Base-by-base conservation (phyloP, 2,329 filamentous ascomycete genomes). In the Torrubiella hemipterigena region DNA sequence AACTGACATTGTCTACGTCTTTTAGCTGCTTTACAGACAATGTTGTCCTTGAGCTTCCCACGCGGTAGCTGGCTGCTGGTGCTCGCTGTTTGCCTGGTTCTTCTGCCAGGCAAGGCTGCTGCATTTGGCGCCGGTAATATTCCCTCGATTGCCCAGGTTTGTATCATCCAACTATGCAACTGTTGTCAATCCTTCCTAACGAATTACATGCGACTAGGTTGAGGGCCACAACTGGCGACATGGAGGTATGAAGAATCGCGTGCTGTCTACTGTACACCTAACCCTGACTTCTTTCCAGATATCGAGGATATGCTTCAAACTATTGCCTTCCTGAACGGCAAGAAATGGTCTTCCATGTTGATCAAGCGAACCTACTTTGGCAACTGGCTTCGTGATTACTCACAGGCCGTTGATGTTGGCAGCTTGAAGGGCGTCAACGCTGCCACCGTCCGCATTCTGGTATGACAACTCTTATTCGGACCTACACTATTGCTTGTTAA, bases 361-460 rank as follows among this genome's bases (percentile, higher is more conserved):
- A 68, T 89, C 32, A 80, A 81, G 56, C 69, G 81, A 33, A 77
- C 78, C 18, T 89, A 86, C 57, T 89, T 89, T 60, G 82, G 83
- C 35, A 91, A 91, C 55, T 91, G 83, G 82, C 62, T 89, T 24
- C 71, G 83, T 37, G 83, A 89, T 58, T 91, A 91, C 52, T 86
- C 80, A 10, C 82, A 89, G 48, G 83, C 82, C 21, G 69, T 89
- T 52, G 83, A 89, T 47, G 77, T 87, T 10, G 81, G 81, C 29
- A 84, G 78, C 37, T 55, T 91, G 38, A 87, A 86, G 56, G 77
- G 76, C 37, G 76, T 85, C 37, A 83, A 81, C 40, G 77, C 80
- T 20, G 77, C 79, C 22, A 86, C 82, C 4, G 82, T 91, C 44
- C 70, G 83, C 26, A 73, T 89, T 37, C 58, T 91, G 22, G 78